A percentile compares a stretch with the other conserved stretches of the same genome.
Evolutionary conservation across 768 basidiomycete species (phyloP).

Genomic region (Thelephora aurantiotincta): DNA sequence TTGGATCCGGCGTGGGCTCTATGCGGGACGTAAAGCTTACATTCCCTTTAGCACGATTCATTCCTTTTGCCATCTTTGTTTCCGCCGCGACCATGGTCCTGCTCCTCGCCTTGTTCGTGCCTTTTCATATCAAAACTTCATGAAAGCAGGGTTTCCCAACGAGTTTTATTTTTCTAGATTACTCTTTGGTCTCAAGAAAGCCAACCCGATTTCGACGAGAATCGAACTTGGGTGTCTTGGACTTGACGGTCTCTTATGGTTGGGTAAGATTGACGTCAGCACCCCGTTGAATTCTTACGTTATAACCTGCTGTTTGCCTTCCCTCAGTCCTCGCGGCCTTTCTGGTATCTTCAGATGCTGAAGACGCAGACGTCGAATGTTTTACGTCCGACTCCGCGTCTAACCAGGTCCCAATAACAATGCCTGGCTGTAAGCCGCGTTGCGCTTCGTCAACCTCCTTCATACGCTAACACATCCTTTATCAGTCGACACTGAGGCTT

Average conservation of each 20-base stretch:
- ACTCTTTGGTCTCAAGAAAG: slow-evolving; percentile 46
- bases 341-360: slow-evolving; percentile 59
- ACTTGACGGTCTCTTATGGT: slow-evolving; percentile 64
- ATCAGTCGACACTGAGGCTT: slow-evolving; percentile 71
- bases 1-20: neutral
- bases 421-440: slow-evolving; percentile 45
- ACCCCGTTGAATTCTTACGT: slow-evolving; percentile 1
- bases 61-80: slow-evolving; percentile 77
- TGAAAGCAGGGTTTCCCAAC: slow-evolving; percentile 4
- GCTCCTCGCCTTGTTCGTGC: slow-evolving; percentile 48
- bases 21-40: neutral
- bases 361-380: slow-evolving; percentile 73
- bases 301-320: slow-evolving; percentile 3
- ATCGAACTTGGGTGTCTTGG: slow-evolving; percentile 62
- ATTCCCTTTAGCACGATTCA: slow-evolving; percentile 53
- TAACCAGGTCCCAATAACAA: slow-evolving; percentile 36
- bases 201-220: slow-evolving; percentile 69
- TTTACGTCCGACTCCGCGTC: slow-evolving; percentile 43
- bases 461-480: neutral
- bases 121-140: neutral
- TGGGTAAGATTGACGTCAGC: slow-evolving; percentile 28
- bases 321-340: slow-evolving; percentile 57
- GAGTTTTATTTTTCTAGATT: slow-evolving; percentile 26
- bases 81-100: slow-evolving; percentile 57
- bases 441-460: slow-evolving; percentile 6